Conservation (phyloP, 108 stramenopile species). For the Skeletonema marinoi region DNA sequence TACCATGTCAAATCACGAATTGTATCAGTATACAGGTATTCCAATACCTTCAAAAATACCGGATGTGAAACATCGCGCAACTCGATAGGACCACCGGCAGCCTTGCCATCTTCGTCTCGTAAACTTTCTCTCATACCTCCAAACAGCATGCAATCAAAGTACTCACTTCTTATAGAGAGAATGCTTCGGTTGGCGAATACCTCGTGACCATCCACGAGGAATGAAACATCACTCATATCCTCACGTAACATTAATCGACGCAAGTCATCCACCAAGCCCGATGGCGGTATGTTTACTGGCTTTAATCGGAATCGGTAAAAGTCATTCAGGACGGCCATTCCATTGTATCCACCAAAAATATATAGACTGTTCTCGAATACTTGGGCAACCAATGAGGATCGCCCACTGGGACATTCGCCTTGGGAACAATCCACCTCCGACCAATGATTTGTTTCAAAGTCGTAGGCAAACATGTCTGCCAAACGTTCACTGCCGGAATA, state of each 20-base stretch:
- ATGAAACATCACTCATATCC: conserved; percentile 88
- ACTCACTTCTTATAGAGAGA: conserved; percentile 89
- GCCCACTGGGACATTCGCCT: conserved; percentile 80
- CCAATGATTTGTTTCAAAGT: conserved; percentile 84
- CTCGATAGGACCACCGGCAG: conserved; percentile 49
- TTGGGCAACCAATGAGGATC: conserved; percentile 91
- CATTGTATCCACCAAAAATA: conserved; percentile 91
- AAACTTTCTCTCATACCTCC: conserved; percentile 87
- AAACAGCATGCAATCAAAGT: conserved; percentile 92
- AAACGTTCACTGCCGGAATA: conserved; percentile 88
- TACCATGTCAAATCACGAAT: conserved; percentile 62
- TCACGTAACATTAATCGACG: conserved; percentile 70
- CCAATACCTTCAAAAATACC: conserved; percentile 89
- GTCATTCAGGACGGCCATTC: conserved; percentile 89
- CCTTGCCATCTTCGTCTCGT: conserved; percentile 14
- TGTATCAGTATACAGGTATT: conserved; percentile 94
- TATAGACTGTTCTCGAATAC: conserved; percentile 87
- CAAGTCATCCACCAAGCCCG: conserved; percentile 82
- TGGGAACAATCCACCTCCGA: conserved; percentile 63
- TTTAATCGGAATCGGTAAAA: conserved; percentile 92
- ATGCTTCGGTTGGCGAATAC: conserved; percentile 92
- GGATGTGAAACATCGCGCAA: conserved; percentile 80
- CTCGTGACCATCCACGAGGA: conserved; percentile 88
- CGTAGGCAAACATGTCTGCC: conserved; percentile 87
- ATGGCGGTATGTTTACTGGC: conserved; percentile 77